Percentiles rank a stretch among this genome's conserved stretches.
Conservation (phyloP, 129 eudicot genomes). For the sunflower (Helianthus annuus) region DNA sequence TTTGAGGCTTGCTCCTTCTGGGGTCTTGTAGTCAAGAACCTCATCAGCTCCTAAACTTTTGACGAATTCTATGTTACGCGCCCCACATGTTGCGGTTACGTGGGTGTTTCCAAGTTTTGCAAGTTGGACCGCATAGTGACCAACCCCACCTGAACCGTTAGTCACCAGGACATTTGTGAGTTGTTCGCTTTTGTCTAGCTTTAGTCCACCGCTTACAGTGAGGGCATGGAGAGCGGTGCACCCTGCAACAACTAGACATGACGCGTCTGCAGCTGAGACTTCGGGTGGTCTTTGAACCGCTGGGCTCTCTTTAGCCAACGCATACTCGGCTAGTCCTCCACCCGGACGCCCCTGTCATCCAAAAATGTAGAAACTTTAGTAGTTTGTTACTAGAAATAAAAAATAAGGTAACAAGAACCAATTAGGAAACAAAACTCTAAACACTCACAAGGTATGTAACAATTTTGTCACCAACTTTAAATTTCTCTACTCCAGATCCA, state of each 20-base stretch:
- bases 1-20: conserved; percentile 59
- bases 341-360: conserved; percentile 51
- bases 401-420: background rate
- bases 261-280: conserved; percentile 63
- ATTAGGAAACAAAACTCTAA: background rate
- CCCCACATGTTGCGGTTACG: conserved; percentile 65
- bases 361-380: background rate
- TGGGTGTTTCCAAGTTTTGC: conserved; percentile 67
- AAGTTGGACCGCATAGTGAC: conserved; percentile 68
- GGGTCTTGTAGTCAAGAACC: conserved; percentile 62
- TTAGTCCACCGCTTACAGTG: conserved; percentile 40
- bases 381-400: background rate
- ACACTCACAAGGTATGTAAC: conserved; percentile 32
- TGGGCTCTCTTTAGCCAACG: conserved; percentile 40
- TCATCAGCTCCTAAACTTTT: conserved; percentile 65
- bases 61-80: conserved; percentile 60
- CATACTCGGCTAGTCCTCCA: conserved; percentile 67
- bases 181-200: conserved; percentile 51
- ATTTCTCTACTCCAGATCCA: conserved; percentile 45
- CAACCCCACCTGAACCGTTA: conserved; percentile 71
- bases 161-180: conserved; percentile 55
- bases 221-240: conserved; percentile 58
- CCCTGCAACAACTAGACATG: conserved; percentile 57
- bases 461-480: conserved; percentile 51
- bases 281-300: conserved; percentile 53